These are phyloP conservation scores for Erigeron philadelphicus DNA, from an alignment of 140 eudicot genomes.

Conservation along the genomic window DNA sequence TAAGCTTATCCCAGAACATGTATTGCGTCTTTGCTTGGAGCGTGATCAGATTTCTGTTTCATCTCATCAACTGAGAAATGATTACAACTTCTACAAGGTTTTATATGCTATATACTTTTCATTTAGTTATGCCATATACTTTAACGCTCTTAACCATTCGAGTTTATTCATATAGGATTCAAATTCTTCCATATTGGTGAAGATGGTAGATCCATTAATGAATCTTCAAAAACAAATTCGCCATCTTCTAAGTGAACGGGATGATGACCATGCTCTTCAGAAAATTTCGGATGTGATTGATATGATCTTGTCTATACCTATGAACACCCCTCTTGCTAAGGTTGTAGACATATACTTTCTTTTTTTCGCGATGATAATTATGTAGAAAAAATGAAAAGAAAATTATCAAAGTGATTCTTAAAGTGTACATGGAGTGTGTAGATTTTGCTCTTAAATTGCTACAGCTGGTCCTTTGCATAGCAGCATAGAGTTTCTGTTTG, in stretches of 20 bases:
- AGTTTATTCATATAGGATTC: slow-evolving; percentile 47
- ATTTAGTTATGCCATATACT: background rate
- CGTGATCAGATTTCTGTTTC: slow-evolving; percentile 44
- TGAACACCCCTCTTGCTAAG: slow-evolving; percentile 88
- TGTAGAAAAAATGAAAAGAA: background rate
- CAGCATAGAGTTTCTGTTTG: background rate
- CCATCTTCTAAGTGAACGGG: slow-evolving; percentile 64
- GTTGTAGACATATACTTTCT: slow-evolving; percentile 29
- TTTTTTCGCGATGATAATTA: background rate
- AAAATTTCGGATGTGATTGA: slow-evolving; percentile 70
- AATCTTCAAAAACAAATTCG: slow-evolving; percentile 48
- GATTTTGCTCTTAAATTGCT: slow-evolving; percentile 8
- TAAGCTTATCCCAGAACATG: slow-evolving; percentile 71
- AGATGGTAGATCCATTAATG: slow-evolving; percentile 61
- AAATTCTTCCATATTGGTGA: slow-evolving; percentile 59
- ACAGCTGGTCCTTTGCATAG: slow-evolving; percentile 7
- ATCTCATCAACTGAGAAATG: slow-evolving; percentile 30
- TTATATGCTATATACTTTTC: background rate
- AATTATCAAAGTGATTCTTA: background rate
- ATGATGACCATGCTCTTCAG: slow-evolving; percentile 80
- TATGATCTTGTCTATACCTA: slow-evolving; percentile 76
- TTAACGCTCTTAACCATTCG: slow-evolving; percentile 2
- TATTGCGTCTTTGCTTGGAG: slow-evolving; percentile 74
- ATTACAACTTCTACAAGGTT: slow-evolving; percentile 82
- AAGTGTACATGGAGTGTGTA: slow-evolving; percentile 4